Evolutionary conservation across 768 basidiomycete genomes (phyloP).

Genomic region (Lactarius deliciosus): DNA sequence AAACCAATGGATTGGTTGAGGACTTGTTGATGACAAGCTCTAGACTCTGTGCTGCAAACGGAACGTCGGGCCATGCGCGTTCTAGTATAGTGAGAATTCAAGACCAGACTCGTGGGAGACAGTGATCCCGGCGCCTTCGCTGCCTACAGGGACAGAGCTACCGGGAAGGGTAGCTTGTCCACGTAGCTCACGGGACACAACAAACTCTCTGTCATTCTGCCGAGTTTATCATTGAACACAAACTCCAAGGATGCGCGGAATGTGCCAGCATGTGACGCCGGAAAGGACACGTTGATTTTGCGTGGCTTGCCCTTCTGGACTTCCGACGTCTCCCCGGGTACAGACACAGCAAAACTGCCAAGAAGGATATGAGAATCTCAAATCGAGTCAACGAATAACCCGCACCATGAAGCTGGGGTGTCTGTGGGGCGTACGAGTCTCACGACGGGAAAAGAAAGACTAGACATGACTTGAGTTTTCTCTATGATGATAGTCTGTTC

Average conservation of each 20-base stretch:
- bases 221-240: conserved; percentile 8
- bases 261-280: conserved; percentile 6
- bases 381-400: background rate
- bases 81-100: conserved; percentile 17
- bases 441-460: conserved; percentile 9
- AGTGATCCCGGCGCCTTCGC: conserved; percentile 11
- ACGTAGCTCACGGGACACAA: conserved; percentile 11
- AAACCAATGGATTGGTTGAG: background rate
- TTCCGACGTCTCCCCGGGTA: background rate
- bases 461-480: background rate
- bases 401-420: conserved; percentile 12
- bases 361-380: background rate
- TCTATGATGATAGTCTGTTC: background rate
- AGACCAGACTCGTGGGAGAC: conserved; percentile 25
- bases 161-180: conserved; percentile 1
- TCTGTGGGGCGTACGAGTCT: background rate
- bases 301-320: background rate
- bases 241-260: conserved; percentile 4
- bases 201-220: conserved; percentile 2
- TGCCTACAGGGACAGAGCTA: background rate
- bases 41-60: background rate
- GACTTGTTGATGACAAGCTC: conserved; percentile 16
- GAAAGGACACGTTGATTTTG: conserved; percentile 12
- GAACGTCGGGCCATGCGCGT: background rate
- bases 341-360: conserved; percentile 11